phyloP scores from a whole-genome alignment of 805 yeast genomes.

The Nakazawaea sp. region DNA sequence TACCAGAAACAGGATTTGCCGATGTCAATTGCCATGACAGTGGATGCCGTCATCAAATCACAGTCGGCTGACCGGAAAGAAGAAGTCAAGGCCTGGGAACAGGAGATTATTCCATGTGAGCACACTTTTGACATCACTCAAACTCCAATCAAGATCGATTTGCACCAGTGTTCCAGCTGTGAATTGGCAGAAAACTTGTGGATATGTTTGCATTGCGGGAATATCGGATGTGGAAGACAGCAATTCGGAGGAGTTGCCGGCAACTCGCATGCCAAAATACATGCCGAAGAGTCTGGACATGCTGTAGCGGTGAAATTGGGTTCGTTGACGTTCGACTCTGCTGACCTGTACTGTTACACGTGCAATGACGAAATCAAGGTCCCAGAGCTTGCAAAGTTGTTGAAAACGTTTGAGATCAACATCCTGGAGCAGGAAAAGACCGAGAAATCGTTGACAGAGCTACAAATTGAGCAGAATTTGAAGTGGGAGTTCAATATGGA shows the following conservation, averaged over 20 bases:
- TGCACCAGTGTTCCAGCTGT: slow-evolving; percentile 48
- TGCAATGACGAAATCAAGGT: slow-evolving; percentile 89
- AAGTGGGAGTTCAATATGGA: slow-evolving; percentile 90
- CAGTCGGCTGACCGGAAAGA: slow-evolving; percentile 54
- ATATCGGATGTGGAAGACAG: slow-evolving; percentile 89
- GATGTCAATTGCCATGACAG: slow-evolving; percentile 23
- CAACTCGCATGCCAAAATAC: slow-evolving; percentile 81
- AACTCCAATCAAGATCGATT: slow-evolving; percentile 20
- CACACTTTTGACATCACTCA: slow-evolving; percentile 61
- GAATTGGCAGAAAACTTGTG: slow-evolving; percentile 74
- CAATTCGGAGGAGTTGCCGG: slow-evolving; percentile 96
- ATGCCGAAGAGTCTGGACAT: slow-evolving; percentile 53
- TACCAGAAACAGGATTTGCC: slow-evolving; percentile 24
- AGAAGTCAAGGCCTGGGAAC: slow-evolving; percentile 88
- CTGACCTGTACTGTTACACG: slow-evolving; percentile 82
- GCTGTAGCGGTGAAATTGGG: slow-evolving; percentile 88
- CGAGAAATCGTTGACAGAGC: slow-evolving; percentile 81
- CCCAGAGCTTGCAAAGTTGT: slow-evolving; percentile 40
- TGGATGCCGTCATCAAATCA: slow-evolving; percentile 42
- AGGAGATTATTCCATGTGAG: slow-evolving; percentile 72
- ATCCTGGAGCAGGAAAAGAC: slow-evolving; percentile 51
- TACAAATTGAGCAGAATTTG: slow-evolving; percentile 88
- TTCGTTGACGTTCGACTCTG: slow-evolving; percentile 69
- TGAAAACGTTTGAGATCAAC: slow-evolving; percentile 64
- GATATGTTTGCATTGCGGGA: slow-evolving; percentile 89